These are phyloP conservation scores for Rugonectria rugulosa DNA, from an alignment of 2,329 filamentous ascomycete species.

Conservation along the genomic window DNA sequence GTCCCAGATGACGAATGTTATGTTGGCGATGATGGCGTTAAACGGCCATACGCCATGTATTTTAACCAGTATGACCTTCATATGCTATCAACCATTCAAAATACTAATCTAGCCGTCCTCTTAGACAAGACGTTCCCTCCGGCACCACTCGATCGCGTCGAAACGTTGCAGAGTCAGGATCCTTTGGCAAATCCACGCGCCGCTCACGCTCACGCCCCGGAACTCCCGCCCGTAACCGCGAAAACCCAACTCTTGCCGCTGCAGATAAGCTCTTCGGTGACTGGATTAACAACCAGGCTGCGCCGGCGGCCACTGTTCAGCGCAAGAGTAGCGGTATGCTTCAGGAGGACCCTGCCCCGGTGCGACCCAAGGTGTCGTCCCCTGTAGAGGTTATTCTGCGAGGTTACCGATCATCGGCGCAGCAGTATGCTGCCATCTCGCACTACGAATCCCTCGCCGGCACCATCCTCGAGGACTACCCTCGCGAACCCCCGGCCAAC, in stretches of 20 bases:
- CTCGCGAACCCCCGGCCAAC: conserved; percentile 79
- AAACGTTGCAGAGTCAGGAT: conserved; percentile 66
- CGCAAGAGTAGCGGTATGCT: conserved; percentile 48
- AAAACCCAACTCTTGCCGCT: conserved; percentile 68
- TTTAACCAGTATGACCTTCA: conserved; percentile 63
- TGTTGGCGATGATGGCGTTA: conserved; percentile 69
- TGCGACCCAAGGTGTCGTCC: conserved; percentile 47
- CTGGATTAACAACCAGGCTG: conserved; percentile 61
- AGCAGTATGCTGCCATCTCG: conserved; percentile 86
- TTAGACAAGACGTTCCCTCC: conserved; percentile 61
- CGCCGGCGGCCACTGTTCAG: conserved; percentile 38
- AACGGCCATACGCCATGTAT: conserved; percentile 71
- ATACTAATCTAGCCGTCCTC: conserved; percentile 14
- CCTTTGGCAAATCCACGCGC: conserved; percentile 72
- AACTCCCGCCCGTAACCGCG: conserved; percentile 61
- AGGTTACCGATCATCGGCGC: conserved; percentile 71
- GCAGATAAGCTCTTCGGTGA: conserved; percentile 69
- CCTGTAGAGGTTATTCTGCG: conserved; percentile 83
- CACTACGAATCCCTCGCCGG: conserved; percentile 90
- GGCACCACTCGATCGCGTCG: conserved; percentile 58
- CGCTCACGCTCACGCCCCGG: conserved; percentile 69
- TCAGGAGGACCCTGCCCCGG: conserved; percentile 50
- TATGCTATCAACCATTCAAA: neutral
- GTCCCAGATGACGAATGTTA: conserved; percentile 74
- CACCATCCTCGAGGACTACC: conserved; percentile 90